Base-by-base conservation (phyloP, 2,329 filamentous ascomycete genomes). In the Aspergillus awamori region DNA sequence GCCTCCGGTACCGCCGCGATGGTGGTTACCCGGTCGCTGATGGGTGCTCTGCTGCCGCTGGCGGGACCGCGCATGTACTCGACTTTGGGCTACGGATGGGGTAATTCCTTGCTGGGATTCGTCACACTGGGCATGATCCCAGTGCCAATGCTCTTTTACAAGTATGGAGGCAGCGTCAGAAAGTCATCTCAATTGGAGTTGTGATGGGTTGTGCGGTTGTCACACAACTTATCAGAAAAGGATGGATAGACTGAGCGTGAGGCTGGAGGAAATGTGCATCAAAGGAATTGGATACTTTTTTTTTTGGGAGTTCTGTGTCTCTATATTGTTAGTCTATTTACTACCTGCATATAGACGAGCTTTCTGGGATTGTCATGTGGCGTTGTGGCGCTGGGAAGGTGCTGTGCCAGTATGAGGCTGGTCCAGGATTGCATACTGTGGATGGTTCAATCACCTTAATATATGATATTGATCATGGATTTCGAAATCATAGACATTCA, bases 61-160 rank as follows among this genome's bases (percentile, higher is more conserved):
- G 53, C 53, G 26, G 53, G 53, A 11, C 53, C 53, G n/a, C 15
- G 39, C 11, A 45, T 47, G 53, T 55, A 55, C n/a, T 26, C 39
- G 8, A 15, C 39, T 2, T 22, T 55, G 53, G 53, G 53, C 39
- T 39, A 45, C 8, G 53, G 53, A 13, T 55, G 53, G 53, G 53
- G 53, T 5, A 55, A 55, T 15, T 55, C 53, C 24, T 4, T 55
- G 39, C 39, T 55, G 22, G 53, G 39, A 6, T 55, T 55, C 13
- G 17, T 55, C 3, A 30, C 53, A 8, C 24, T 55, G 15, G 39
- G 8, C 1, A 45, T 55, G 53, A n/a, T 47, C 2, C 53, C 53
- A 3, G 39, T 55, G n/a, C 53, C 53, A 5, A 17, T 51, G 8
- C 15, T 30, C 8, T 51, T 51, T 8, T 51, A 51, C 26, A 45